Evolutionary conservation across 306 rosid species (phyloP).

Genomic region (Neltuma alba): DNA sequence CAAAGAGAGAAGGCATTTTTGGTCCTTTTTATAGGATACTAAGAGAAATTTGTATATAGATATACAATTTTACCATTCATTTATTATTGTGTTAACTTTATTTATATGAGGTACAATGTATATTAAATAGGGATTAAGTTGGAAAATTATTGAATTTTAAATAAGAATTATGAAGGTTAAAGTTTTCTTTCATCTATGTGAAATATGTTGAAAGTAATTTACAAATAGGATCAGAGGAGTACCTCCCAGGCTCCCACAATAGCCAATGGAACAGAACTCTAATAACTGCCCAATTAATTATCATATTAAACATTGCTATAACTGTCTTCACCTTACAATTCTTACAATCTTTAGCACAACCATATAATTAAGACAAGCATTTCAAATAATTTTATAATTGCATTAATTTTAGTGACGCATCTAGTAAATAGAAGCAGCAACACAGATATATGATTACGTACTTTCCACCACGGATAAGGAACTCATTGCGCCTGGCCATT

Average conservation of each 20-base stretch:
- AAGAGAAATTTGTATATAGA: no score
- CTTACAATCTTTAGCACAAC: neutral
- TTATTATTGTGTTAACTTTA: no score
- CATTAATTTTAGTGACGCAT: constrained; percentile 17
- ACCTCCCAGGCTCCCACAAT: neutral
- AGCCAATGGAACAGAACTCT: constrained; percentile 11
- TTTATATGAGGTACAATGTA: no score
- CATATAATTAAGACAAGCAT: constrained; percentile 6
- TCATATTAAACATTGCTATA: constrained; percentile 11
- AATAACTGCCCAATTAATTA: constrained; percentile 6
- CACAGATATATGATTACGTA: constrained; percentile 40
- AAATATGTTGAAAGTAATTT: no score
- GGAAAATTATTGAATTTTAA: no score
- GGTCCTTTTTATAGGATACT: no score
- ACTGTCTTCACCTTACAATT: neutral
- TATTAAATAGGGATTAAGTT: no score
- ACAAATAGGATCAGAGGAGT: no score
- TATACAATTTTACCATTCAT: no score
- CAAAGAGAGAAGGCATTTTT: no score
- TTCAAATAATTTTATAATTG: constrained; percentile 4
- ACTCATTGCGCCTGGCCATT: constrained; percentile 61
- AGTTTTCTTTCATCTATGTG: no score
- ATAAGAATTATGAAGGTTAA: no score
- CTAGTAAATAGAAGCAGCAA: neutral
- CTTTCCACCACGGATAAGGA: constrained; percentile 84